These are phyloP conservation scores for Picea abies DNA, from an alignment of 83 land plant genomes.

Conservation along the genomic window DNA sequence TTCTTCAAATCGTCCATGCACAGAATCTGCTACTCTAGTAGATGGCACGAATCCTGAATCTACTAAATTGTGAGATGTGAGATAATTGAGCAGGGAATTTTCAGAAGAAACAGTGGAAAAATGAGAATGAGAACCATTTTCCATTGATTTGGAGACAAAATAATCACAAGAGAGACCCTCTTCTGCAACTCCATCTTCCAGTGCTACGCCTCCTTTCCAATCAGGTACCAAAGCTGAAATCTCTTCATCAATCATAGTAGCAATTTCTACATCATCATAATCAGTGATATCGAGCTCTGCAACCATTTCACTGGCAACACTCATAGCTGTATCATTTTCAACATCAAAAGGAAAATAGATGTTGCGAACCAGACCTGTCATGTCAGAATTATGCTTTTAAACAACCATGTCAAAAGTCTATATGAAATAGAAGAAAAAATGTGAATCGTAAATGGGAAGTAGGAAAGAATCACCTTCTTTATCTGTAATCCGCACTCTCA, in stretches of 20 bases:
- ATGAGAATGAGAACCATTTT: conserved; percentile 6
- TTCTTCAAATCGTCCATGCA: conserved; percentile 74
- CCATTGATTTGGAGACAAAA: background rate
- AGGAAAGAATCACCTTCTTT: conserved; percentile 35
- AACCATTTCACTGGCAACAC: conserved; percentile 71
- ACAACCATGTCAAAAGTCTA: background rate
- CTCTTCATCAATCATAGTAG: conserved; percentile 52
- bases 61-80: background rate
- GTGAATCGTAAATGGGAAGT: background rate
- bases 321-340: conserved; percentile 47
- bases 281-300: conserved; percentile 60
- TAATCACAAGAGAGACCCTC: conserved; percentile 16
- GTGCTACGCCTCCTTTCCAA: conserved; percentile 34
- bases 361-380: conserved; percentile 45
- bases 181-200: conserved; percentile 33
- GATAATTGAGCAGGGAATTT: conserved; percentile 13
- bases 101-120: conserved; percentile 28
- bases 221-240: conserved; percentile 48
- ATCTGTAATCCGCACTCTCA: conserved; percentile 54
- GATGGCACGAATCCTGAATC: conserved; percentile 16
- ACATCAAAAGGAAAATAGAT: conserved; percentile 58
- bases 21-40: conserved; percentile 23
- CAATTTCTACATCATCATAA: conserved; percentile 51
- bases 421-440: background rate
- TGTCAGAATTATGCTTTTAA: background rate